Base-by-base conservation (phyloP, 2,329 filamentous ascomycete genomes). In the Lasiodiplodia hormozganensis region DNA sequence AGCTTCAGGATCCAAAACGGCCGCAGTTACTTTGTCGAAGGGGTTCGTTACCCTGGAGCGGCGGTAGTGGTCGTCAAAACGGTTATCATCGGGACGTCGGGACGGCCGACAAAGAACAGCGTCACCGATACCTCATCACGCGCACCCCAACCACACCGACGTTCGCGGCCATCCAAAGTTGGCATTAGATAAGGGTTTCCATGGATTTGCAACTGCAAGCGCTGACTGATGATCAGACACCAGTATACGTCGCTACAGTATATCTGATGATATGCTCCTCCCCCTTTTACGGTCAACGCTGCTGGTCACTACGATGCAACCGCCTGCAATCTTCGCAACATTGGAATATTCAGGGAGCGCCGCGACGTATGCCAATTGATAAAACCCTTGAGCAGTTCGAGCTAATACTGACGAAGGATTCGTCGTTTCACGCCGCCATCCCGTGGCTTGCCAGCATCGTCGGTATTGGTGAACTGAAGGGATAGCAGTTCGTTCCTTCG, bases 71-170 rank as follows among this genome's bases (percentile, higher is more conserved):
- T 47, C 40, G 57, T n/a, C 23, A 25, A 58, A 47, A 47, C 57
- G 60, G 43, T 53, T 64, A 64, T 64, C 21, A n/a, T 53, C 60
- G 60, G 60, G 16, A 25, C 11, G 40, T 52, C 60, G 60, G 60
- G 7, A 36, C 5, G 28, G 28, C 60, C 60, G 60, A 64, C 60
- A 52, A 11, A 38, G 54, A 21, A 38, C 31, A 21, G 18, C 21
- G 60, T 64, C 60, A 64, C 60, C 60, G 60, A 21, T 23, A n/a
- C 51, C 34, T 64, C 58, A 64, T 64, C 60, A 64, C 25, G 60
- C 40, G 60, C 43, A 51, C 60, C 25, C 7, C 10, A n/a, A 11
- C 16, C 25, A 51, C 43, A 38, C 43, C 47, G 60, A 49, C 51
- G n/a, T 49, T 31, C 31, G 25, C 28, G 47, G 60, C 21, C n/a